phyloP scores from a whole-genome alignment of 768 basidiomycete genomes.

The Boletus edulis region DNA sequence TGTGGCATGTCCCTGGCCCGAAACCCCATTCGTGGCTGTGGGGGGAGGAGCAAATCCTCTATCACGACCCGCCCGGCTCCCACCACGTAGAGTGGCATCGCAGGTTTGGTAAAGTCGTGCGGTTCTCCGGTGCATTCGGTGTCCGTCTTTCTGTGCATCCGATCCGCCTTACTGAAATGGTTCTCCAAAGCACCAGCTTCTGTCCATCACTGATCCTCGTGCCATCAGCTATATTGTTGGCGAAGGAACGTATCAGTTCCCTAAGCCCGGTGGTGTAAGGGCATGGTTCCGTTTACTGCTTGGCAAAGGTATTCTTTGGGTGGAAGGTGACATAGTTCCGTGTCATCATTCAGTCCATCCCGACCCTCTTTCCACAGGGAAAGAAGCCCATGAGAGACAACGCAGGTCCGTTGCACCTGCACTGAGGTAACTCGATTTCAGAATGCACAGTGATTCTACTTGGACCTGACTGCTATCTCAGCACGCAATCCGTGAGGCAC shows the following conservation, averaged over 20 bases:
- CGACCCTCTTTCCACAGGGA: conserved; percentile 36
- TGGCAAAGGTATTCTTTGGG: conserved; percentile 64
- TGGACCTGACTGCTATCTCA: conserved; percentile 17
- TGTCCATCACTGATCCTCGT: conserved; percentile 54
- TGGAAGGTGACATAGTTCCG: conserved; percentile 46
- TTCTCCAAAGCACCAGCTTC: conserved; percentile 47
- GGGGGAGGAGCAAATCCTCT: conserved; percentile 62
- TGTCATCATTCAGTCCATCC: background rate
- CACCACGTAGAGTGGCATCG: conserved; percentile 53
- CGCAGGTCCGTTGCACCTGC: conserved; percentile 52
- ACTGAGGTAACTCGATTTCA: conserved; percentile 41
- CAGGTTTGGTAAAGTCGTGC: conserved; percentile 52
- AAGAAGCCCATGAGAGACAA: conserved; percentile 54
- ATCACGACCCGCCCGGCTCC: conserved; percentile 47
- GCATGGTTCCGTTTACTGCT: conserved; percentile 61
- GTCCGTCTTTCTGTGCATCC: conserved; percentile 30
- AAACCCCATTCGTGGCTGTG: conserved; percentile 47
- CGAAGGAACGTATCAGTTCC: conserved; percentile 55
- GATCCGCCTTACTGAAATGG: conserved; percentile 8
- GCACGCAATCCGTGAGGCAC: conserved; percentile 52
- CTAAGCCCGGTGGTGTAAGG: conserved; percentile 60
- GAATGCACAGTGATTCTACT: background rate
- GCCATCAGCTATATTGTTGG: conserved; percentile 55
- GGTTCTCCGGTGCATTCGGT: conserved; percentile 56
- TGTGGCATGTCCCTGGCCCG: conserved; percentile 55